Base-by-base conservation (phyloP, 345 rosid genomes). In the Erodium maritimum region DNA sequence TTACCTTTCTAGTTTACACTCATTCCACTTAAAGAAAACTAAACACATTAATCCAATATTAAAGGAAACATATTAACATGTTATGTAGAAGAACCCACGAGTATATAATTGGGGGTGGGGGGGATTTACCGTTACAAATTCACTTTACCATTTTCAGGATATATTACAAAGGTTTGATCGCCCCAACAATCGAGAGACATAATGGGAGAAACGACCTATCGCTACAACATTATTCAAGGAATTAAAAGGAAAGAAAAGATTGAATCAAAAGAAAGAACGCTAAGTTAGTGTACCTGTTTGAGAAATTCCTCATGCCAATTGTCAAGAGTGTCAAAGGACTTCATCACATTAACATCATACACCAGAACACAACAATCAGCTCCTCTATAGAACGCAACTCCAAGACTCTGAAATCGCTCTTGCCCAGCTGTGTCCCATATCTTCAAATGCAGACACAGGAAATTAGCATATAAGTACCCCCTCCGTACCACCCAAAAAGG, bases 371-470 rank as follows among this genome's bases (percentile, higher is more conserved):
- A 91, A 66, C 96, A 91, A 75, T 91, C 97, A 0, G 97, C 97
- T 37, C 98, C 98, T 72, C 96, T 81, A 61, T 91, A 91, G 71
- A 91, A 91, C 5, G 98, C 98, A 61, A 86, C 96, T 23, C 98
- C 96, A 29, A 91, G 95, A 75, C 93, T 84, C 85, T 88, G 96
- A 70, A 91, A 91, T 46, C 96, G 75, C 60, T 91, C 98, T 76
- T 88, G 98, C 50, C 96, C 96, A 46, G 98, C 96, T 6, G 98
- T 91, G 75, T 91, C 98, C 98, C 98, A 91, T 79, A 91, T 84
- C 98, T 91, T 75, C 34, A n/a, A 19, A 60, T 25, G 42, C 17
- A 63, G 24, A 29, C 42, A 61, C 61, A 69, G 17, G 25, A 19
- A 24, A 60, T 21, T 14, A 11, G 17, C 60, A 14, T 52, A 4